Base-by-base conservation (phyloP, 768 basidiomycete species). In the Hypsizygus marmoreus region DNA sequence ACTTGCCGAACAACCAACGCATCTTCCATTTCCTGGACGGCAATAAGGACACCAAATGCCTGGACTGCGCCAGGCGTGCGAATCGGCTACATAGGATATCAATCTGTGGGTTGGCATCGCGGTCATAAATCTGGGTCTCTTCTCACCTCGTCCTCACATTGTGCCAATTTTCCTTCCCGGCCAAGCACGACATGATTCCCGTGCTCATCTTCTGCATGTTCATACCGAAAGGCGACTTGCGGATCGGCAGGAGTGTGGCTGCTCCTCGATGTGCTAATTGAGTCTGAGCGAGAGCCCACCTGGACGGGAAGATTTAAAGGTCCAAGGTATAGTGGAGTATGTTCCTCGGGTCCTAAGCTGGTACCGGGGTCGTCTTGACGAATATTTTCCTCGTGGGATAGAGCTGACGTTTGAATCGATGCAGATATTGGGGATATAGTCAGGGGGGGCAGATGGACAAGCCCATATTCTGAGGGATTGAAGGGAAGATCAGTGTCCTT, bases 11-110 rank as follows among this genome's bases (percentile, higher is more conserved):
- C 87, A 6, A 75, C 53, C 10, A 91, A 65, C 3, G 70, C 66
- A 17, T 84, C 79, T 6, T 75, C 69, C 13, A 76, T 62, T 53
- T 87, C 80, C 48, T 86, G 81, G 1, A 91, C 66, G 1, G 77
- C 86, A 39, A 92, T 76, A 3, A 91, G 72, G 0, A 91, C 84
- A n/a, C 89, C 90, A 56, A 86, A 93, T 0, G 81, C 83, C 68
- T 93, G 91, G 1, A 91, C 77, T 1, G 89, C 83, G 3, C 90
- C 90, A 10, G 89, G 91, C 0, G 84, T 82, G 1, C 83, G 80
- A 37, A 93, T 93, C 0, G 90, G 91, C 84, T 87, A 43, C 6
- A 33, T 28, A 37, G 26, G 17, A 9, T 41, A n/a, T n/a, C n/a
- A n/a, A n/a, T n/a, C n/a, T n/a, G n/a, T n/a, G n/a, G n/a, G n/a